Percentiles rank a stretch among this genome's conserved stretches.
Conservation (phyloP, 2,329 filamentous ascomycete species). For the Cadophora malorum region DNA sequence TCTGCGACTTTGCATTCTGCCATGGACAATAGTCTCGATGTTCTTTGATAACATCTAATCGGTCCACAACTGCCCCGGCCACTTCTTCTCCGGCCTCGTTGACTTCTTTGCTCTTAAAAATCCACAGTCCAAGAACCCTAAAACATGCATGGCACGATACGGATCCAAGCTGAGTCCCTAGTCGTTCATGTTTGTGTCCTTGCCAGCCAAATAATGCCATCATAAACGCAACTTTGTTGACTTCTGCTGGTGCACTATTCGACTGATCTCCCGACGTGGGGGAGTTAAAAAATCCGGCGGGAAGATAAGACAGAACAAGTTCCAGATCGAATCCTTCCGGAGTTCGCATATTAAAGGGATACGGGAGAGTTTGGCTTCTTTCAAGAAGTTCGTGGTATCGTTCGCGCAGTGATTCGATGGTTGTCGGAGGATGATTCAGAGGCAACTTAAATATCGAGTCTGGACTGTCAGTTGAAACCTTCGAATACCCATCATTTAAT, state of each 20-base stretch:
- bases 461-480: slow-evolving; percentile 43
- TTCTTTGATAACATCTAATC: slow-evolving; percentile 72
- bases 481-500: slow-evolving; percentile 41
- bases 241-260: slow-evolving; percentile 31
- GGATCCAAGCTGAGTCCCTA: slow-evolving; percentile 48
- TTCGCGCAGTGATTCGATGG: slow-evolving; percentile 62
- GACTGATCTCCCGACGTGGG: neutral
- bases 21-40: slow-evolving; percentile 87
- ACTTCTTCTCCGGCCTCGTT: slow-evolving; percentile 59
- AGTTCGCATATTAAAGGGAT: slow-evolving; percentile 63
- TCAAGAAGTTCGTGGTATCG: slow-evolving; percentile 69
- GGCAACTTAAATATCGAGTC: slow-evolving; percentile 67
- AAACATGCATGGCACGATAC: slow-evolving; percentile 82
- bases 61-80: slow-evolving; percentile 64
- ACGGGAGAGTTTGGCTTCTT: slow-evolving; percentile 63
- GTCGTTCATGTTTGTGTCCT: slow-evolving; percentile 48
- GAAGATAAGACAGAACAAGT: slow-evolving; percentile 56
- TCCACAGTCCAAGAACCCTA: slow-evolving; percentile 88
- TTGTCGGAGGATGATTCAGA: slow-evolving; percentile 65
- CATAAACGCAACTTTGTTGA: slow-evolving; percentile 68
- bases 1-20: slow-evolving; percentile 70
- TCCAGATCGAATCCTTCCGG: slow-evolving; percentile 60
- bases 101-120: slow-evolving; percentile 81
- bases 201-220: slow-evolving; percentile 81
- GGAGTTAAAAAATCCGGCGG: slow-evolving; percentile 59